Percentiles rank a stretch among this genome's conserved stretches.
phyloP scores from a whole-genome alignment of 768 basidiomycete species.

The Tricholoma matsutake region DNA sequence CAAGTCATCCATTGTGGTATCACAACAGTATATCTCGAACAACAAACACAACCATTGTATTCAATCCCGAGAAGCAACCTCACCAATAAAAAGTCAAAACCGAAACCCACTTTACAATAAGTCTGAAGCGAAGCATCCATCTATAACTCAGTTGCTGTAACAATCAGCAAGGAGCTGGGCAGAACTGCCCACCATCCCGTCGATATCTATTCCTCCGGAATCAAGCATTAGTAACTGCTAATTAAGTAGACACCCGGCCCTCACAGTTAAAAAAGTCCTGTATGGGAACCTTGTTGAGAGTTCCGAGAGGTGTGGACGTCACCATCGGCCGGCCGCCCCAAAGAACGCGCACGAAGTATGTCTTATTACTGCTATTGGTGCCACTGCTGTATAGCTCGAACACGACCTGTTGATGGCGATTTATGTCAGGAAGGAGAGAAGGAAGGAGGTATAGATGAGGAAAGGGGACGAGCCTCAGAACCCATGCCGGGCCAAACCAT shows the following conservation, averaged over 20 bases:
- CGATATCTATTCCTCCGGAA: conserved; percentile 30
- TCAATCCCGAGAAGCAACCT: too few relatives aligned
- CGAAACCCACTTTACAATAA: background rate
- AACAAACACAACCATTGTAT: too few relatives aligned
- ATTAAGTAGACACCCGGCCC: conserved; percentile 7
- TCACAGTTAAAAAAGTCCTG: conserved; percentile 40
- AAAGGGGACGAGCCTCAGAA: conserved; percentile 31
- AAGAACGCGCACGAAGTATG: conserved; percentile 42
- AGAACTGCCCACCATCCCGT: conserved; percentile 35
- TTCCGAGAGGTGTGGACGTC: conserved; percentile 46
- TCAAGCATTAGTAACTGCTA: background rate
- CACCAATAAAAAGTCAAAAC: background rate
- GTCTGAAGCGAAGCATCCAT: background rate
- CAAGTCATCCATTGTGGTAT: too few relatives aligned
- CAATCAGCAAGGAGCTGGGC: conserved; percentile 31
- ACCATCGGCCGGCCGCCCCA: conserved; percentile 50
- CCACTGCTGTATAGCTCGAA: conserved; percentile 41
- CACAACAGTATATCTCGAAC: too few relatives aligned
- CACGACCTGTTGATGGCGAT: conserved; percentile 25
- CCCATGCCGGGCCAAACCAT: conserved; percentile 62
- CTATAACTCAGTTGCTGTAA: conserved; percentile 11
- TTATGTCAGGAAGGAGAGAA: background rate
- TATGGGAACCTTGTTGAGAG: conserved; percentile 43
- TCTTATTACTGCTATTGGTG: background rate
- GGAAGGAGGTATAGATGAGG: background rate